Conservation (phyloP, 2,329 filamentous ascomycete genomes). For the Talaromyces piceae region DNA sequence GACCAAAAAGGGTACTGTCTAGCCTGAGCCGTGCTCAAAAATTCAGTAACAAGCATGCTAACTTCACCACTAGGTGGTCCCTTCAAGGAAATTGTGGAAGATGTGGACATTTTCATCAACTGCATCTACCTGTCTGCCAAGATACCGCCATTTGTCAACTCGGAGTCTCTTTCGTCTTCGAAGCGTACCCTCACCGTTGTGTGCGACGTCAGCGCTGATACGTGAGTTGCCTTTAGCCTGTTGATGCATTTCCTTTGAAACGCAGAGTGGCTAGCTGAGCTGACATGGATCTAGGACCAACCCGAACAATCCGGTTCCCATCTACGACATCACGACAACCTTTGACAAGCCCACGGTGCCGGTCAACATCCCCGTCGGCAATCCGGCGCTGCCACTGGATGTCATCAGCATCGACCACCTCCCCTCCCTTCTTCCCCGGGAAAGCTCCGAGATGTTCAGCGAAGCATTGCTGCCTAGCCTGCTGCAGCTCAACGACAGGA, state of each 20-base stretch:
- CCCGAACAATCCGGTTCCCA: constrained; percentile 51
- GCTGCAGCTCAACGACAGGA: constrained; percentile 67
- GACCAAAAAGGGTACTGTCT: constrained; percentile 53
- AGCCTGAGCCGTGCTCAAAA: neutral
- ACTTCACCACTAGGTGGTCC: constrained; percentile 48
- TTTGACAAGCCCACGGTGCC: constrained; percentile 82
- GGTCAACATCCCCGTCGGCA: constrained; percentile 48
- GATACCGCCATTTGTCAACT: constrained; percentile 75
- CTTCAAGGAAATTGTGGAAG: constrained; percentile 67
- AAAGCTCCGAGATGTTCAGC: constrained; percentile 81
- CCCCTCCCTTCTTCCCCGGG: constrained; percentile 73
- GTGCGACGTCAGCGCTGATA: constrained; percentile 58
- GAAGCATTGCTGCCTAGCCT: constrained; percentile 69
- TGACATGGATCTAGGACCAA: constrained; percentile 30
- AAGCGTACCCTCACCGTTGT: constrained; percentile 70
- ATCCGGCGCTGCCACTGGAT: constrained; percentile 54
- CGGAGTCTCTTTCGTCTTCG: constrained; percentile 58
- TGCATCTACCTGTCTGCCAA: constrained; percentile 77
- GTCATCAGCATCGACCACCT: constrained; percentile 88
- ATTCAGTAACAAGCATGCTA: neutral
- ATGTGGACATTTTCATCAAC: constrained; percentile 68
- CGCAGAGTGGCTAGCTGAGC: neutral
- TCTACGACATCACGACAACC: constrained; percentile 78
- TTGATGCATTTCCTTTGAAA: too few relatives aligned
- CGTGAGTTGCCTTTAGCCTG: constrained; percentile 20